Evolutionary conservation across 805 yeast genomes (phyloP), one percentile per base, ranked within the genome.

Genomic region (Kazachstania bromeliacearum): DNA sequence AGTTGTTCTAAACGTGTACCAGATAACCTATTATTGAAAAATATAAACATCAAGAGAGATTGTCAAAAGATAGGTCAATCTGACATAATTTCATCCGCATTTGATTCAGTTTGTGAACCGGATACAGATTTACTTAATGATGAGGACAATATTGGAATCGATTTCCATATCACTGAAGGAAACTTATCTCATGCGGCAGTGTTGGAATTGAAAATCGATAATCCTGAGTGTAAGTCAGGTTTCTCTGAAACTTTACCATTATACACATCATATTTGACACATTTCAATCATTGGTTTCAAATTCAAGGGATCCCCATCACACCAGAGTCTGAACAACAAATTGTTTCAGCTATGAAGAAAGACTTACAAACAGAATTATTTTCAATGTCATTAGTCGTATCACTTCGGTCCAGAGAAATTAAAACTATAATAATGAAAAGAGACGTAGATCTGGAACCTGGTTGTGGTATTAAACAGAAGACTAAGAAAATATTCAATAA

Each of bases 271-370:
- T 56, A 46, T 29, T 26, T 53, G 23, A 50, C 52, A 10, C 53
- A 37, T 36, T 59, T 40, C 49, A 64, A 36, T 44, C 51, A 37
- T 14, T 61, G 60, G 45, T 64, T 62, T 35, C 60, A 61, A 38
- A 40, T 64, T 10, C 82, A 75, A 50, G 73, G 77, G 7, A 71
- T 77, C 46, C 78, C 77, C 1, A 55, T 66, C 12, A 59, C 64
- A 15, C 63, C 69, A 10, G 72, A 73, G 38, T 53, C 74, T 6
- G 79, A 75, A 41, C 53, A 63, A 7, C 71, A 66, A 35, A 64
- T 75, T 8, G 51, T 66, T 10, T 53, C 53, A 23, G 58, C 75
- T 10, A 75, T 75, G 80, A 73, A 69, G 45, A 64, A 63, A 38
- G 79, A 74, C 45, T 50, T 75, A 36, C 48, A 64, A 28, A 39